A percentile compares a stretch with the other conserved stretches of the same genome.
These are phyloP conservation scores for Aspergillus japonicus DNA, from an alignment of 2,329 filamentous ascomycete genomes.

Conservation along the genomic window DNA sequence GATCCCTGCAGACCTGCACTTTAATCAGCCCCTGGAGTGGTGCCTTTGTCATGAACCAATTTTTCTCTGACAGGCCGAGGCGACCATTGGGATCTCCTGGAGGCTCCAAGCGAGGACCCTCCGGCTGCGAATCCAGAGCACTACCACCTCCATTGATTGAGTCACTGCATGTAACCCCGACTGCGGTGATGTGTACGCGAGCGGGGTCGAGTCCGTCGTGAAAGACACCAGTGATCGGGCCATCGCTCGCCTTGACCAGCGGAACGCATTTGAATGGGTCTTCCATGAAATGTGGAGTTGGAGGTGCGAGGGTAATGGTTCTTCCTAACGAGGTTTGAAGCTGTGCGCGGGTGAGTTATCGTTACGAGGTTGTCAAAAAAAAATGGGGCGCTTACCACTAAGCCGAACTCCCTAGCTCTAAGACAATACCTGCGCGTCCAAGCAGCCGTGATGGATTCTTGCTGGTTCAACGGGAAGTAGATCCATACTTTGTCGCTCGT, in stretches of 20 bases:
- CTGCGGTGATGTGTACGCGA: not conserved
- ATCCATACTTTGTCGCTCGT: constrained; percentile 12
- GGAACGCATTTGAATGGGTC: constrained; percentile 4
- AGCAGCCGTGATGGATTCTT: constrained; percentile 10
- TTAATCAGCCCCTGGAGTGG: constrained; percentile 11
- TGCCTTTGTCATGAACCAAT: constrained; percentile 17
- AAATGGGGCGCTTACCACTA: constrained; percentile 11
- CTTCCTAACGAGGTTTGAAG: constrained; percentile 16
- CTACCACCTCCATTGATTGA: not conserved
- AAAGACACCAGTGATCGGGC: constrained; percentile 17
- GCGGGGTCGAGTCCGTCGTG: constrained; percentile 13
- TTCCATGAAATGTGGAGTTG: not conserved
- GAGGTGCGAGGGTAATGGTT: constrained; percentile 15
- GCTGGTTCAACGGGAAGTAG: constrained; percentile 15
- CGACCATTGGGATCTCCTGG: not conserved
- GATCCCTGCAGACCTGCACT: constrained; percentile 16
- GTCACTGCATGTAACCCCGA: constrained; percentile 18
- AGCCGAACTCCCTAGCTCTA: not conserved
- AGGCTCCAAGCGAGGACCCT: not conserved
- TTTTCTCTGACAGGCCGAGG: no score
- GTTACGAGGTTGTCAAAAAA: not conserved
- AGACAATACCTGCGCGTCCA: constrained; percentile 9
- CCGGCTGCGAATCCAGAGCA: no score
- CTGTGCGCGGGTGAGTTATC: constrained; percentile 9
- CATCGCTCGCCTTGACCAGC: constrained; percentile 11